These are phyloP conservation scores for Solanum gandarillasii DNA, from an alignment of 257 asterid genomes.

Conservation along the genomic window DNA sequence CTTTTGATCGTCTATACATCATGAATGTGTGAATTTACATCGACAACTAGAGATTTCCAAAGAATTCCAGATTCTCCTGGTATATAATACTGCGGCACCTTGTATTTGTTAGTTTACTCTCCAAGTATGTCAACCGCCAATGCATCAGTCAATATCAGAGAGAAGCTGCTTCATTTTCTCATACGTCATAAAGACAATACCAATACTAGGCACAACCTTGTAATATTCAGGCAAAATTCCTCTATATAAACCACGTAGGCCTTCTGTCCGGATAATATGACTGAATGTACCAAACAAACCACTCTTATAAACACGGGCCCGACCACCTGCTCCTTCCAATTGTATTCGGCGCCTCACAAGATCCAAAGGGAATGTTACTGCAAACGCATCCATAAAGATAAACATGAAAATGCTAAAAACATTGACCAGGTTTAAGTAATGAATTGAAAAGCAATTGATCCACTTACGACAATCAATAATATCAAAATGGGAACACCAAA, in stretches of 20 bases:
- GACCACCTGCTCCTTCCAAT: slow-evolving; percentile 84
- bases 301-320: slow-evolving; percentile 51
- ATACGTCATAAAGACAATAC: slow-evolving; percentile 78
- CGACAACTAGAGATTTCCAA: background rate
- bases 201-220: slow-evolving; percentile 79
- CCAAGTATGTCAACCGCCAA: background rate
- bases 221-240: slow-evolving; percentile 76
- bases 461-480: background rate
- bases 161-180: slow-evolving; percentile 66
- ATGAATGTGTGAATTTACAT: background rate
- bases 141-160: slow-evolving; percentile 33
- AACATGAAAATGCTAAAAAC: background rate
- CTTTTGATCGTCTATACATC: background rate
- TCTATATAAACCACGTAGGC: slow-evolving; percentile 55
- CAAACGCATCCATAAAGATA: slow-evolving; percentile 8
- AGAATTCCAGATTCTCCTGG: background rate
- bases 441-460: background rate
- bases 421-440: background rate
- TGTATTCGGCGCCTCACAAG: slow-evolving; percentile 85
- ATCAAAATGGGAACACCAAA: background rate
- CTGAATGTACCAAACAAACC: slow-evolving; percentile 54
- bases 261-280: slow-evolving; percentile 46
- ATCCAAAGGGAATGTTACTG: slow-evolving; percentile 77
- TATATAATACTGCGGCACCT: background rate
- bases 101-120: background rate